Percentiles rank a stretch among this genome's conserved stretches.
Conservation (phyloP, 192 early-diverging fungal species). For the Backusella parvicylindrica region DNA sequence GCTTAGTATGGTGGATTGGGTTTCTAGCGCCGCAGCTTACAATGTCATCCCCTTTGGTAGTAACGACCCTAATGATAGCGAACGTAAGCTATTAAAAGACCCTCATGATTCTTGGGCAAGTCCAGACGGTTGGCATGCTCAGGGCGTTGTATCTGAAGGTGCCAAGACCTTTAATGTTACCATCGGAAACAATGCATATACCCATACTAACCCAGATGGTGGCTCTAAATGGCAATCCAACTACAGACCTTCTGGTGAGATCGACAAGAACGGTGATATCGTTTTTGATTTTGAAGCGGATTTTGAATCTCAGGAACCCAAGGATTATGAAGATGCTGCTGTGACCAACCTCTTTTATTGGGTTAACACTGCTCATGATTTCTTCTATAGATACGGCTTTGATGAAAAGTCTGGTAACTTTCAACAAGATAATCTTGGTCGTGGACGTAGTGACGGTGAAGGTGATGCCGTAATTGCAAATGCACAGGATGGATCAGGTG, state of each 20-base stretch:
- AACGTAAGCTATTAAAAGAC: conserved; percentile 49
- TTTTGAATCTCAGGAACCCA: conserved; percentile 55
- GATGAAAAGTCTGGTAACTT: conserved; percentile 91
- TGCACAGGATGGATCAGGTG: conserved; percentile 89
- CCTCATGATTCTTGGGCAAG: conserved; percentile 56
- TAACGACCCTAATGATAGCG: conserved; percentile 75
- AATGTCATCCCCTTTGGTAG: conserved; percentile 77
- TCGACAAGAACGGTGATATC: conserved; percentile 36
- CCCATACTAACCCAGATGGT: conserved; percentile 79
- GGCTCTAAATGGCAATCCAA: conserved; percentile 70
- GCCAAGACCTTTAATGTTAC: conserved; percentile 59
- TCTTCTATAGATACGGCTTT: conserved; percentile 89
- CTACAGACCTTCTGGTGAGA: conserved; percentile 65
- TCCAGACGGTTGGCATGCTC: conserved; percentile 75
- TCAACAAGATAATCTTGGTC: conserved; percentile 86
- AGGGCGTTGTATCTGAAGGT: conserved; percentile 23
- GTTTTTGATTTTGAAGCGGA: conserved; percentile 79
- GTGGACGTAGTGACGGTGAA: conserved; percentile 37
- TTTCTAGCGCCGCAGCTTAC: conserved; percentile 65
- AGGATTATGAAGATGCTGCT: conserved; percentile 71
- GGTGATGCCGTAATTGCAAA: conserved; percentile 88
- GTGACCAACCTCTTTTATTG: conserved; percentile 90
- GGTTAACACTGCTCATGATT: conserved; percentile 89
- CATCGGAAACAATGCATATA: conserved; percentile 90
- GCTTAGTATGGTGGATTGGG: conserved; percentile 82